Evolutionary conservation across 2,329 filamentous ascomycete genomes (phyloP), one percentile per base, ranked within the genome.

Genomic region (Rhynchosporium agropyri): DNA sequence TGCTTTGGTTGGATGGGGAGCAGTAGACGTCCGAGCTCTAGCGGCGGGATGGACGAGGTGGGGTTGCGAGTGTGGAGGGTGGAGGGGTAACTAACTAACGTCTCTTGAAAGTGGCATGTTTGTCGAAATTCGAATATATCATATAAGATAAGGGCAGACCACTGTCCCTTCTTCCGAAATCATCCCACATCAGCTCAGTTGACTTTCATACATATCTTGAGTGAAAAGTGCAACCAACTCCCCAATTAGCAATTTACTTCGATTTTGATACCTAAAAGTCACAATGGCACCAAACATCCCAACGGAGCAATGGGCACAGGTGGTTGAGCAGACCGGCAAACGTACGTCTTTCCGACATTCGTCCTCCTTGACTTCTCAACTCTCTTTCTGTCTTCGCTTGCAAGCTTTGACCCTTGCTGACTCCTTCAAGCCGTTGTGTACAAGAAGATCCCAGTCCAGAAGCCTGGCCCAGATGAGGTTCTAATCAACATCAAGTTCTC

Each of bases 401-500:
- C 4, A 10, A 55, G 29, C 20, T n/a, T 40, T 43, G n/a, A 20
- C 13, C 29, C 8, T 26, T 60, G 5, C 62, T 65, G 20, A 68
- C 36, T 65, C 31, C 55, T 40, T 59, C 26, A 66, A 87, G 85
- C 85, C 69, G 80, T 86, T 72, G 77, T 84, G 65, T 91, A 89
- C 83, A 92, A 91, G 80, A 84, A 89, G 79, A 94, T 97, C 72
- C 88, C 90, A 69, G 92, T 96, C 58, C 83, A 82, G 67, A 85
- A 88, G 76, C 93, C 93, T 45, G 91, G 88, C 28, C 89, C 92
- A 58, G 92, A 96, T 79, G 91, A 97, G 79, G 90, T 97, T 70
- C 89, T 97, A 68, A 81, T 97, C 79, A 94, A 96, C 79, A 85
- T 96, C 83, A 92, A 92, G 78, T 96, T 86, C 83, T 90, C 89